Evolutionary conservation across 768 basidiomycete genomes (phyloP).

Genomic region (Tricholoma sp.): DNA sequence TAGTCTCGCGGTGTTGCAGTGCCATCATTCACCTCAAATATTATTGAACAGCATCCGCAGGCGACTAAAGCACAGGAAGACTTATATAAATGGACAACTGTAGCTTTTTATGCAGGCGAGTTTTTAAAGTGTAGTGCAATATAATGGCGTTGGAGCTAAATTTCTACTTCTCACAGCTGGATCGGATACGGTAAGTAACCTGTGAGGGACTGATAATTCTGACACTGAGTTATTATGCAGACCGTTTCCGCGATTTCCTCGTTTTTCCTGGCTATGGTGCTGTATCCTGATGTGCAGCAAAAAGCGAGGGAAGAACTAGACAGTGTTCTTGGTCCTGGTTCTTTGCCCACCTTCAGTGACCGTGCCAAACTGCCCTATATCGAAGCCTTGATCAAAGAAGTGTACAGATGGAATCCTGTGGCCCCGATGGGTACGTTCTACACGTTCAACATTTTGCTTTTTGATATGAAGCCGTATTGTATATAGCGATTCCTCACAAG

Average conservation of each 20-base stretch:
- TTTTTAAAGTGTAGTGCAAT: not conserved
- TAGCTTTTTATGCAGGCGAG: conserved; percentile 5
- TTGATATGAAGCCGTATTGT: not conserved
- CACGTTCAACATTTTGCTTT: not conserved
- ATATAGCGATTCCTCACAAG: not conserved
- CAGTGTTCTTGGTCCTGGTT: not conserved
- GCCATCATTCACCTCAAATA: not conserved
- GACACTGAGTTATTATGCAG: not conserved
- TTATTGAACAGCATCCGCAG: conserved; percentile 1
- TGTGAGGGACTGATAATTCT: conserved; percentile 7
- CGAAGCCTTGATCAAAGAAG: not conserved
- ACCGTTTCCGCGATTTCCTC: not conserved
- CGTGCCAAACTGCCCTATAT: not conserved
- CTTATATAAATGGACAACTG: conserved; percentile 5
- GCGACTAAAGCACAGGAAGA: conserved; percentile 4
- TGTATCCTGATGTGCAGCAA: not conserved
- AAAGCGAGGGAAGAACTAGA: not conserved
- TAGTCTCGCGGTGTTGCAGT: not conserved
- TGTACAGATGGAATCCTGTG: not conserved
- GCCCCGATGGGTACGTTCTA: not conserved
- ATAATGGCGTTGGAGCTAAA: not conserved
- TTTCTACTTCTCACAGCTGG: not conserved
- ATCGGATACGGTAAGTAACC: not conserved
- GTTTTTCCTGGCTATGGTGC: not conserved
- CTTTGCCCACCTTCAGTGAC: not conserved